Conservation (phyloP, 306 rosid species). For the Malus sylvestris region DNA sequence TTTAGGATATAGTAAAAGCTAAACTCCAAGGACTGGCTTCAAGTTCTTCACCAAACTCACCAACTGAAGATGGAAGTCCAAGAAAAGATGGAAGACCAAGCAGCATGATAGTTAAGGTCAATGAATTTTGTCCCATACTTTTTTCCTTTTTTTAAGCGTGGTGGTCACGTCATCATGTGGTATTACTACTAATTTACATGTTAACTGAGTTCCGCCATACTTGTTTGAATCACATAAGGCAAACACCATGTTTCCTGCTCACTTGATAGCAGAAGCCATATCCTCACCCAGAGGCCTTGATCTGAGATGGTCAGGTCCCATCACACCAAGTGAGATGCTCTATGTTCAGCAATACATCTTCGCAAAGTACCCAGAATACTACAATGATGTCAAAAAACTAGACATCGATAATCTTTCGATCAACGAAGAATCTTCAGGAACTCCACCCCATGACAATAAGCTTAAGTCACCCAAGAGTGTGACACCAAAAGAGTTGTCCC, state of each 20-base stretch:
- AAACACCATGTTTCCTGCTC: conserved; percentile 52
- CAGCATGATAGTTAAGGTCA: conserved; percentile 27
- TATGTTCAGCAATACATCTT: conserved; percentile 74
- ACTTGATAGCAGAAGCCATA: conserved; percentile 72
- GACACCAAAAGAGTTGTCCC: conserved; percentile 13
- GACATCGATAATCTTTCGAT: conserved; percentile 45
- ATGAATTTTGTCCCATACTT: not conserved
- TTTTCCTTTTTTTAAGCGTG: not conserved
- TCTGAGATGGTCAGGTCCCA: conserved; percentile 87
- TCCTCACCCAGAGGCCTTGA: conserved; percentile 64
- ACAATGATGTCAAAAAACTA: conserved; percentile 46
- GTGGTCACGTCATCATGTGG: not conserved
- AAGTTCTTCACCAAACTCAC: conserved; percentile 21
- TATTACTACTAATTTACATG: not conserved
- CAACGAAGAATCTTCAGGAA: conserved; percentile 46
- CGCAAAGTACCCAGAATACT: conserved; percentile 78
- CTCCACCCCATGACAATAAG: conserved; percentile 9
- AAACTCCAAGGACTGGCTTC: conserved; percentile 9
- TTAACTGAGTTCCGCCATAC: not conserved
- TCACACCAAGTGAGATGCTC: conserved; percentile 71
- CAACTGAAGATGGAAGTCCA: conserved; percentile 5
- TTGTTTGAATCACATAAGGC: conserved; percentile 39
- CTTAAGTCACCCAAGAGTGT: conserved; percentile 12
- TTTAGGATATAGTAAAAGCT: conserved; percentile 5
- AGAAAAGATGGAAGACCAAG: conserved; percentile 16